These are phyloP conservation scores for Coemansia sp. DNA, from an alignment of 192 early-diverging fungal genomes.

Conservation along the genomic window DNA sequence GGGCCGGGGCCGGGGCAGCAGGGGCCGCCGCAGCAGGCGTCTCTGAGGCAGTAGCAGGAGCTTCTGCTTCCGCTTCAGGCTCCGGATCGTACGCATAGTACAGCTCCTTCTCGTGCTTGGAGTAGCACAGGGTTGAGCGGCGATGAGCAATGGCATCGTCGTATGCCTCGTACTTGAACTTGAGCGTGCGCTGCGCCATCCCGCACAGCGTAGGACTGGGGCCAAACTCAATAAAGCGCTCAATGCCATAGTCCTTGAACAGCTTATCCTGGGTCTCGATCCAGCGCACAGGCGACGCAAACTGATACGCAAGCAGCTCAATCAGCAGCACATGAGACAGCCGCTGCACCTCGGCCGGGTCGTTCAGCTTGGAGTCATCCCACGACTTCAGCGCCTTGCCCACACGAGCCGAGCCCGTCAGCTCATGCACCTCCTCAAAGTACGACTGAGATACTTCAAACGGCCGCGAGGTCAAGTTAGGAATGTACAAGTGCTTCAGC, in stretches of 20 bases:
- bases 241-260: slow-evolving; percentile 70
- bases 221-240: slow-evolving; percentile 85
- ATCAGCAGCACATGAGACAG: slow-evolving; percentile 82
- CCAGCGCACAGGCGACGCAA: slow-evolving; percentile 93
- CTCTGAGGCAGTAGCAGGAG: slow-evolving; percentile 44
- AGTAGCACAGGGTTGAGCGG: slow-evolving; percentile 82
- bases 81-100: slow-evolving; percentile 86
- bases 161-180: slow-evolving; percentile 95
- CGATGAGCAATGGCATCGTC: slow-evolving; percentile 68
- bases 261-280: slow-evolving; percentile 96
- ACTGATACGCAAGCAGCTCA: slow-evolving; percentile 89
- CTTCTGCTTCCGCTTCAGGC: slow-evolving; percentile 49
- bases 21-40: slow-evolving; percentile 52
- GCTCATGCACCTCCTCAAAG: slow-evolving; percentile 65
- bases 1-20: slow-evolving; percentile 54
- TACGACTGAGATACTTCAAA: slow-evolving; percentile 81
- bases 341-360: slow-evolving; percentile 80
- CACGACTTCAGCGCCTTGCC: slow-evolving; percentile 75
- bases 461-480: slow-evolving; percentile 90
- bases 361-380: slow-evolving; percentile 67
- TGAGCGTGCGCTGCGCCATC: slow-evolving; percentile 67
- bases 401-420: slow-evolving; percentile 72
- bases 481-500: slow-evolving; percentile 85
- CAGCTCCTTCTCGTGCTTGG: slow-evolving; percentile 90
- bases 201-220: slow-evolving; percentile 89